Evolutionary conservation across 306 rosid species (phyloP), one percentile per base, ranked within the genome.

Genomic region (Crataegus laevigata): DNA sequence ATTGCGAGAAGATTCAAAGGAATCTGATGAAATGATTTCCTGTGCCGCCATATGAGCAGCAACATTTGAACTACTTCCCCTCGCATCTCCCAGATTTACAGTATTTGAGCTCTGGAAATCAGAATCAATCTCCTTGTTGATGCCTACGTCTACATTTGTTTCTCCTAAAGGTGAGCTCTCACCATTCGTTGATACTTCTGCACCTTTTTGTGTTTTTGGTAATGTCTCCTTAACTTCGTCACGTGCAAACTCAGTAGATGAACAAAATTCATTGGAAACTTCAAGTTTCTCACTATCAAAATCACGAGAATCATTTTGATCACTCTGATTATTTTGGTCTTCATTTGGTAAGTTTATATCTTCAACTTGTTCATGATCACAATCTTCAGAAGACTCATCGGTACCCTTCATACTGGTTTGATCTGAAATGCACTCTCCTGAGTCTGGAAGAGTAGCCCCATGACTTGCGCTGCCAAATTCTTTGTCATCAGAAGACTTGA

Each of bases 201-300:
- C 73, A 76, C 79, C 55, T 52, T 73, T 86, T 64, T 51, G 84
- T 42, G 71, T 51, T 62, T 24, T 38, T 71, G 78, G 71, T n/a
- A 78, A 66, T 8, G 86, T 75, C 75, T 68, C 80, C 75, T 82
- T 90, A 82, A 75, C 82, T 88, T 85, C 85, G 26, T 42, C 68
- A 79, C 74, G 75, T 58, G 74, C 64, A 68, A 28, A 69, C 85
- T 89, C 90, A 42, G 65, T 64, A 6, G 87, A 74, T 69, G 82
- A 79, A 84, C 45, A 36, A 51, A 58, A 79, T 82, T 80, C 79
- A 12, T 60, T 79, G 69, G 86, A 72, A 68, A 68, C 75, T 78
- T 82, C 82, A 85, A 50, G 81, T 74, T 79, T 80, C 72, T 87
- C 77, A 64, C 8, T 80, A 50, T 68, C 71, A 60, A 62, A 72